Base-by-base conservation (phyloP, 345 rosid species). In the Murraya koenigii region DNA sequence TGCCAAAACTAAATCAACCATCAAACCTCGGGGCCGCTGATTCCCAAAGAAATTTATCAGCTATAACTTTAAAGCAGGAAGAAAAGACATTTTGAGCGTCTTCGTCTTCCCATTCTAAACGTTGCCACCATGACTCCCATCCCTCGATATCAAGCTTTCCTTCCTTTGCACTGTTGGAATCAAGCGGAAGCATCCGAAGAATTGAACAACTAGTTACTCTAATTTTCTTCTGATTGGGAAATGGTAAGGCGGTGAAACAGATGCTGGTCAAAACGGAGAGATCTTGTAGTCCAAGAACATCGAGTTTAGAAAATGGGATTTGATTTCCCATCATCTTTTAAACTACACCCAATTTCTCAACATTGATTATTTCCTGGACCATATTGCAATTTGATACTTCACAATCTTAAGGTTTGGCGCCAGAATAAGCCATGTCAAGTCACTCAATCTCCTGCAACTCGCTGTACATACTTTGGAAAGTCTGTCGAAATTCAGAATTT, bases 101-200 rank as follows among this genome's bases (percentile, higher is more conserved):
- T 35, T 3, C 11, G 36, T 56, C 30, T 49, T 36, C 52, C 65
- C 52, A 56, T 5, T 72, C 10, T 8, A 26, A 17, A 38, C 36
- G 36, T 36, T 39, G 47, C 83, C 77, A 71, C 78, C 87, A 70
- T 9, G 1, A 6, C 1, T 69, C 52, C 2, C 11, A 5, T 54
- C 62, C 82, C 25, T 4, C 6, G 1, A 76, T 78, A 10, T 69
- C 33, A 30, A 84, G 49, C 33, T 33, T 59, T 8, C 71, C 15
- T 10, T 60, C 76, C 49, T 68, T 33, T 49, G 81, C 84, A n/a
- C 81, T 69, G 35, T 55, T 30, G 7, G 78, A 77, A 61, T 74
- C 32, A 10, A 79, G 68, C 32, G 85, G 84, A 55, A 85, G 85
- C 71, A 64, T 80, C 80, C 19, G 62, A 23, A 80, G 84, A 22